Percentiles rank a stretch among this genome's conserved stretches.
Evolutionary conservation across 179 eudicot species (phyloP).

Genomic region (Carnegiea gigantea): DNA sequence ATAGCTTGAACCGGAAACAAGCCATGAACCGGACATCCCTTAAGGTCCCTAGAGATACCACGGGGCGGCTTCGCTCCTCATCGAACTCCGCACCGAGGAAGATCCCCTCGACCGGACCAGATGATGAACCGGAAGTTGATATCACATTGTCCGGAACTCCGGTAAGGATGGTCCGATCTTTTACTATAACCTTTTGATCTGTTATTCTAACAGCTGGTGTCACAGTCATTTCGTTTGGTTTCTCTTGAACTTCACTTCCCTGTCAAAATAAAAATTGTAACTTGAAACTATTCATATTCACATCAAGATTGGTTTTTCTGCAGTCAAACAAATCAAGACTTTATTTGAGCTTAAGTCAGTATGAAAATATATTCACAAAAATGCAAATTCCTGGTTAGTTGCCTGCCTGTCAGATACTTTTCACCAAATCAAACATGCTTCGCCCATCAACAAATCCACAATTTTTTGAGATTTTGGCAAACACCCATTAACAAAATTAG

Average conservation of each 20-base stretch:
- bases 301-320: too few relatives aligned
- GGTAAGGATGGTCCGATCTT: conserved; percentile 61
- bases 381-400: too few relatives aligned
- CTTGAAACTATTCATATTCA: too few relatives aligned
- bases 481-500: too few relatives aligned
- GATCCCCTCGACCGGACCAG: conserved; percentile 66
- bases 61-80: conserved; percentile 47
- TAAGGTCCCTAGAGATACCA: conserved; percentile 62
- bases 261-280: not conserved
- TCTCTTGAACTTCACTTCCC: conserved; percentile 21
- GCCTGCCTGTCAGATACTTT: too few relatives aligned
- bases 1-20: conserved; percentile 82
- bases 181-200: conserved; percentile 57
- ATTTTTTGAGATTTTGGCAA: too few relatives aligned
- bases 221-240: conserved; percentile 57
- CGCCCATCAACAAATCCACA: too few relatives aligned
- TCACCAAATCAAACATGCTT: too few relatives aligned
- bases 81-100: conserved; percentile 70
- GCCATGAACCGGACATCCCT: conserved; percentile 71
- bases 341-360: too few relatives aligned
- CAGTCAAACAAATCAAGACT: too few relatives aligned
- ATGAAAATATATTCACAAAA: too few relatives aligned
- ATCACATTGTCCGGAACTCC: conserved; percentile 68
- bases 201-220: conserved; percentile 55
- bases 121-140: conserved; percentile 49